Base-by-base conservation (phyloP, 1,284 basidiomycete genomes). In the Austroboletus niveus region DNA sequence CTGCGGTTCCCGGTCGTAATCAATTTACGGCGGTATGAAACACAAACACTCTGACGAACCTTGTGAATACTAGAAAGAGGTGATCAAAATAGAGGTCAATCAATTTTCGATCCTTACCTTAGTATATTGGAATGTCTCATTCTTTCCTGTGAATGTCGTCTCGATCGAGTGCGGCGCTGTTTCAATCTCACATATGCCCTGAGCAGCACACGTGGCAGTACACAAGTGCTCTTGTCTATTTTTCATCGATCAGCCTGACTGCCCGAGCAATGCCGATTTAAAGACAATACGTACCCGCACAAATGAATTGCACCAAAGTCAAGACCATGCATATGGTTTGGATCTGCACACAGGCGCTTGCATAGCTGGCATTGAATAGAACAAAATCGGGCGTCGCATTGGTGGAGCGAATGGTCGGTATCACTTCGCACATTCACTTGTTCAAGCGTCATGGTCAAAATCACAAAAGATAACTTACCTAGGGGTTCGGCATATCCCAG, bases 121-220 rank as follows among this genome's bases (percentile, higher is more conserved):
- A 0, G 76, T 79, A 35, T 77, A 80, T 50, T 76, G 72, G 49
- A 78, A 80, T 0, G 69, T 71, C 46, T 76, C 73, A 29, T 79
- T 69, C 42, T 57, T 62, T 1, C 78, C 78, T 1, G 68, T 69
- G 54, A 84, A 85, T 0, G 79, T 82, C 1, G 77, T 77, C 55
- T 82, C 75, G 31, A 85, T 74, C 0, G 81, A 79, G 50, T 79
- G 74, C 0, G 82, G 82, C 1, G 75, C 69, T 0, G 76, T 80
- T 35, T 80, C 79, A 6, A 85, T 82, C 50, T 82, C 72, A 51
- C 81, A 83, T 24, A 79, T 78, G 0, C 81, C 82, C 0, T 60
- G 57, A 0, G 74, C 68, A 38, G 66, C 56, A 56, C 83, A 84
- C 2, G 65, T 38, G 0, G 67, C 63, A 9, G 58, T 52, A 59